These are phyloP conservation scores for Phytopythium litorale DNA, from an alignment of 352 stramenopile genomes.

Conservation along the genomic window DNA sequence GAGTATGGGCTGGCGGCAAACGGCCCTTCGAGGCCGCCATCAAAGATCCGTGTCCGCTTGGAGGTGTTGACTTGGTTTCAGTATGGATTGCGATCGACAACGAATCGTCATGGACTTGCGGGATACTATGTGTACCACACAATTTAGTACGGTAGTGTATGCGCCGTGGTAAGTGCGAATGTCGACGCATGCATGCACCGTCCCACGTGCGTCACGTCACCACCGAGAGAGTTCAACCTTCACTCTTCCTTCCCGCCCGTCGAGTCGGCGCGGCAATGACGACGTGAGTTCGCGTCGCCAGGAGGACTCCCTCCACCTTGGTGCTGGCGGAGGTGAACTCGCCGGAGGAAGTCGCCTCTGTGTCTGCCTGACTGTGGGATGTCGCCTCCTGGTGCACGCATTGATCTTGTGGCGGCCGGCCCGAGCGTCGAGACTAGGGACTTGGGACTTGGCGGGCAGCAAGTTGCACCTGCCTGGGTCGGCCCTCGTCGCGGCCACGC, in stretches of 20 bases:
- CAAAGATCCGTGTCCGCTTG: not conserved
- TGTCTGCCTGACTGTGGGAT: not conserved
- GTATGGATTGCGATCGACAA: too few species aligned
- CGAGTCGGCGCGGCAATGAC: not conserved
- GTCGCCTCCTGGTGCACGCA: not conserved
- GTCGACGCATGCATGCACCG: not conserved
- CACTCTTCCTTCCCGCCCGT: not conserved
- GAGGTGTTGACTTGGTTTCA: too few species aligned
- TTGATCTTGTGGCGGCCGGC: not conserved
- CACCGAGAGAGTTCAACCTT: not conserved
- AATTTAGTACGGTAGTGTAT: not conserved
- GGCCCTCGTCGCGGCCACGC: not conserved
- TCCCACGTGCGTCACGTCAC: constrained; percentile 2
- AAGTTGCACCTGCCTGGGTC: not conserved
- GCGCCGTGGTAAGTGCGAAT: not conserved
- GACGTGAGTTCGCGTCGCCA: not conserved
- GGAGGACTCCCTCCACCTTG: too few species aligned
- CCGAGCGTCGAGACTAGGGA: too few species aligned
- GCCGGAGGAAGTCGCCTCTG: too few species aligned
- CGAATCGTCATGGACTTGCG: too few species aligned
- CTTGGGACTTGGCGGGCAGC: not conserved
- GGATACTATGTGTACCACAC: not conserved
- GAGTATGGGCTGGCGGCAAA: not conserved
- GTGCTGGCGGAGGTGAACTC: too few species aligned
- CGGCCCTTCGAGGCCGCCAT: too few species aligned